A percentile compares a stretch with the other conserved stretches of the same genome.
These are phyloP conservation scores for Clitoria ternatea DNA, from an alignment of 306 rosid species.

Conservation along the genomic window DNA sequence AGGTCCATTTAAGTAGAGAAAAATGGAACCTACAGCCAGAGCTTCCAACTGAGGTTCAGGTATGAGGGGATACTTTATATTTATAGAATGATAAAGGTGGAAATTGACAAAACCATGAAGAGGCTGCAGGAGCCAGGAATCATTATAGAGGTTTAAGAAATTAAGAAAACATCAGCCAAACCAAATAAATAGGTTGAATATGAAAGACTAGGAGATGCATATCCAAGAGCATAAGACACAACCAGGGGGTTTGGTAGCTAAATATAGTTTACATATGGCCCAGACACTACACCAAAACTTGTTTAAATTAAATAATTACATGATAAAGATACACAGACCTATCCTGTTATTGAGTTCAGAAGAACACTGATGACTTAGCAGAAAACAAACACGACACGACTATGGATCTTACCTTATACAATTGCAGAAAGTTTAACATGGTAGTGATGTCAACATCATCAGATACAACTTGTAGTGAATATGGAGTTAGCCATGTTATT, in stretches of 20 bases:
- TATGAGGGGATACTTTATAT: conserved; percentile 78
- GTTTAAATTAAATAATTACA: neutral
- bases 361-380: neutral
- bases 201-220: neutral
- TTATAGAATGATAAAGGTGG: conserved; percentile 73
- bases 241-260: neutral
- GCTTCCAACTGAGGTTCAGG: conserved; percentile 82
- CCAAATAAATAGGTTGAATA: neutral
- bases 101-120: conserved; percentile 72
- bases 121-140: no score
- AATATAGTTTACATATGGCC: neutral
- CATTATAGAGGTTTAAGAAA: neutral
- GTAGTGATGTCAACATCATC: conserved; percentile 73
- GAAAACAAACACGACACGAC: neutral
- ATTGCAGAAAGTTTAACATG: conserved; percentile 71
- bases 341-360: neutral
- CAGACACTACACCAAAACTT: neutral
- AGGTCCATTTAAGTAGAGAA: neutral
- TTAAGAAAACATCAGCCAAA: neutral
- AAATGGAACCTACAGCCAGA: conserved; percentile 61
- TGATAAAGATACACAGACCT: neutral
- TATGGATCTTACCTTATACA: conserved; percentile 59
- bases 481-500: conserved; percentile 89
- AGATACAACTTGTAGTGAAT: conserved; percentile 74
- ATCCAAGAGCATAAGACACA: neutral